These are phyloP conservation scores for Allomyces arbusculus DNA, from an alignment of 192 early-diverging fungal genomes.

Conservation along the genomic window DNA sequence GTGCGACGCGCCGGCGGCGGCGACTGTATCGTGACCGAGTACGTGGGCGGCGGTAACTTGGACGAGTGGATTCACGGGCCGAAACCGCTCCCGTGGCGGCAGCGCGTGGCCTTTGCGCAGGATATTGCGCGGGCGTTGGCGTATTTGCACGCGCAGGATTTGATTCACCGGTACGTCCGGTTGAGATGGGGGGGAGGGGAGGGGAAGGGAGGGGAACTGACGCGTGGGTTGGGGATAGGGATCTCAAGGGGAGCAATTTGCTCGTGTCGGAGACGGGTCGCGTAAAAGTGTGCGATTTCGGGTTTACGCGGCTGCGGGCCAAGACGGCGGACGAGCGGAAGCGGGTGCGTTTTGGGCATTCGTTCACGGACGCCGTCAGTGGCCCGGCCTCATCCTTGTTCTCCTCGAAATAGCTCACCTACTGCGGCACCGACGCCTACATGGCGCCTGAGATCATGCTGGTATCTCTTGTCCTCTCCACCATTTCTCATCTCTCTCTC, in stretches of 20 bases:
- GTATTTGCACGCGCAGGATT: constrained; percentile 1
- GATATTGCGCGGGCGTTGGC: constrained; percentile 3
- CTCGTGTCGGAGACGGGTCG: constrained; percentile 1
- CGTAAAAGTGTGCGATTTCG: constrained; percentile 2
- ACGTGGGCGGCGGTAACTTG: not conserved
- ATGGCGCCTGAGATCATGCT: not conserved
- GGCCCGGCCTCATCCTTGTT: too few species aligned
- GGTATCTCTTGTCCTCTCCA: too few species aligned
- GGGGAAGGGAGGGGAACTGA: too few species aligned
- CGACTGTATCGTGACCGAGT: not conserved
- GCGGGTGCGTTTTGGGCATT: not conserved
- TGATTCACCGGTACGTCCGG: constrained; percentile 1
- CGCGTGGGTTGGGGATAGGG: not conserved
- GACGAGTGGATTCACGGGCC: not conserved
- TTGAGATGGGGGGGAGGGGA: too few species aligned
- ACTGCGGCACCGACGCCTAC: not conserved
- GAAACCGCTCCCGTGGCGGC: constrained; percentile 1
- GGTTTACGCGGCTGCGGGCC: constrained; percentile 1
- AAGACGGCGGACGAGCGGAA: constrained; percentile 1
- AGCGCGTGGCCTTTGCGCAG: constrained; percentile 1
- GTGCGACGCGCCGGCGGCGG: not conserved
- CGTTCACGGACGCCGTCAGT: too few species aligned
- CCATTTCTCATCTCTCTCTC: too few species aligned
- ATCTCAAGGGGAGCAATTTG: constrained; percentile 1
- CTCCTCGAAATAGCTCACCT: not conserved